Evolutionary conservation across 257 asterid genomes (phyloP).

Genomic region (Solanum habrochaites): DNA sequence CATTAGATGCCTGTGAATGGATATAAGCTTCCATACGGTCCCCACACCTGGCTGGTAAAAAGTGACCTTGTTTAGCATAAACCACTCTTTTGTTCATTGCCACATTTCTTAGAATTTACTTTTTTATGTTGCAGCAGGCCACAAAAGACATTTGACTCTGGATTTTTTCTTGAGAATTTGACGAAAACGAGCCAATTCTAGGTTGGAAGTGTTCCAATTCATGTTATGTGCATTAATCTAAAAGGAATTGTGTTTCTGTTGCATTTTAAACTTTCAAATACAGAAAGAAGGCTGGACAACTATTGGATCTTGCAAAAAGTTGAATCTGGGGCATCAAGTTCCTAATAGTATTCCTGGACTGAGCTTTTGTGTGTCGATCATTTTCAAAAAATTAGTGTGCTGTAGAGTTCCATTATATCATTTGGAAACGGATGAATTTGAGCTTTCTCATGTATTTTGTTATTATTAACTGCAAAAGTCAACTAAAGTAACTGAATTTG

Average conservation of each 20-base stretch:
- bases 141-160: background rate
- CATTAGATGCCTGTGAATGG: background rate
- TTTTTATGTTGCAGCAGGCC: background rate
- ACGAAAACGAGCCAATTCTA: background rate
- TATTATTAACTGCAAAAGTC: background rate
- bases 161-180: background rate
- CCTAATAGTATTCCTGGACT: background rate
- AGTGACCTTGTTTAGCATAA: background rate
- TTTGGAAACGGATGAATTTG: background rate
- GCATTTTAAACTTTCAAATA: background rate
- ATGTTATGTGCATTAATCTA: background rate
- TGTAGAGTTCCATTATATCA: background rate
- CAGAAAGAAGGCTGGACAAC: background rate
- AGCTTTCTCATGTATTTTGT: background rate
- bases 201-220: background rate
- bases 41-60: background rate
- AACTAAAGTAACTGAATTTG: background rate
- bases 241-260: background rate
- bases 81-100: background rate
- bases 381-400: background rate
- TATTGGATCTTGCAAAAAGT: background rate
- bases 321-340: background rate
- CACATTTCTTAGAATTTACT: background rate
- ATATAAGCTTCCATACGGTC: background rate
- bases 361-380: background rate